Evolutionary conservation across 225 moss, liverwort and hornwort species (phyloP).

Genomic region (Anthoceros angustus): DNA sequence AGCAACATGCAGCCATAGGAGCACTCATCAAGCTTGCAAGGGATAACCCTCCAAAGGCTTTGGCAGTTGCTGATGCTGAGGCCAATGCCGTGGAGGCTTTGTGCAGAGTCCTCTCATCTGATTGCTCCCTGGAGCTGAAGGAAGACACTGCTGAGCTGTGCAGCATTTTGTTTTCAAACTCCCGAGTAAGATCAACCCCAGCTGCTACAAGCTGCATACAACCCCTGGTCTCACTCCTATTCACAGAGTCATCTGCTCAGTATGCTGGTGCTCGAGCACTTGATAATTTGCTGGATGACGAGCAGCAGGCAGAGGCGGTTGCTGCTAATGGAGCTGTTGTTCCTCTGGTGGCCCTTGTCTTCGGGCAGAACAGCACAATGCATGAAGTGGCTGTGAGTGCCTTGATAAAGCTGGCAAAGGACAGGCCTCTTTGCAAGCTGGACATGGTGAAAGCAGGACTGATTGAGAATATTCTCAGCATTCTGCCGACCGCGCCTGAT

Average conservation of each 20-base stretch:
- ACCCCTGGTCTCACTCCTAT: slow-evolving; percentile 74
- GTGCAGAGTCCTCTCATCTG: slow-evolving; percentile 71
- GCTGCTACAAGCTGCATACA: slow-evolving; percentile 91
- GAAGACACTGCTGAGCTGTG: slow-evolving; percentile 85
- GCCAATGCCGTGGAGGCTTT: slow-evolving; percentile 93
- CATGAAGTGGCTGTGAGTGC: slow-evolving; percentile 92
- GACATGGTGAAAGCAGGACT: slow-evolving; percentile 99
- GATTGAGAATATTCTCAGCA: slow-evolving; percentile 73
- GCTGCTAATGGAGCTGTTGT: slow-evolving; percentile 97
- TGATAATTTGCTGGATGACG: slow-evolving; percentile 83
- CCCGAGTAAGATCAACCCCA: slow-evolving; percentile 71
- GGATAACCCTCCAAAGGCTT: slow-evolving; percentile 89
- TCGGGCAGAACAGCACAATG: slow-evolving; percentile 52
- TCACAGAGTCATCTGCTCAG: slow-evolving; percentile 69
- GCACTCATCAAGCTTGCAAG: slow-evolving; percentile 72
- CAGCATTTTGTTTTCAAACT: slow-evolving; percentile 81
- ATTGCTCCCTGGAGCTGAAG: slow-evolving; percentile 80
- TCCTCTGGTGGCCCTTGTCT: slow-evolving; percentile 68
- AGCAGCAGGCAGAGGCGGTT: slow-evolving; percentile 96
- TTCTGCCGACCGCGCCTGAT: slow-evolving; percentile 82
- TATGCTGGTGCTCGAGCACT: slow-evolving; percentile 90
- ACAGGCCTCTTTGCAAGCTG: slow-evolving; percentile 86
- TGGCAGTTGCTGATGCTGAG: slow-evolving; percentile 94
- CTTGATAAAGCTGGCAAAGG: slow-evolving; percentile 91
- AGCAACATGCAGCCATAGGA: slow-evolving; percentile 84